A percentile compares a stretch with the other conserved stretches of the same genome.
Conservation (phyloP, 768 basidiomycete species). For the Lenzites betulinus region DNA sequence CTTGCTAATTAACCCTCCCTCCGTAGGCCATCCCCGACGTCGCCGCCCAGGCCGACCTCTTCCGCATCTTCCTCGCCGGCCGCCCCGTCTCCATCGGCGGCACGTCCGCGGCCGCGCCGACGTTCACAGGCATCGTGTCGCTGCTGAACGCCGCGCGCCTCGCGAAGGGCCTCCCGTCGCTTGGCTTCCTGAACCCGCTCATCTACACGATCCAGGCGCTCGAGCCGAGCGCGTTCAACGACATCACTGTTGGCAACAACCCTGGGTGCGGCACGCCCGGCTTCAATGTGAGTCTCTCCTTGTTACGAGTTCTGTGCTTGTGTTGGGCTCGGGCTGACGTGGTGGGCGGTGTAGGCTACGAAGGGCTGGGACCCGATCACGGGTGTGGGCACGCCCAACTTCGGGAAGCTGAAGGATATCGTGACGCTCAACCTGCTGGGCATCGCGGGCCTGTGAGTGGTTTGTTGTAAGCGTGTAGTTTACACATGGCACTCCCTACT, state of each 20-base stretch:
- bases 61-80: conserved; percentile 50
- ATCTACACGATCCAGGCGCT: conserved; percentile 29
- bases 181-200: conserved; percentile 44
- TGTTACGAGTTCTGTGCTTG: background rate
- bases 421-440: conserved; percentile 17
- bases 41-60: conserved; percentile 55
- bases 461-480: background rate
- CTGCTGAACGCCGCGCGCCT: conserved; percentile 48
- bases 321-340: conserved; percentile 15
- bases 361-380: conserved; percentile 41
- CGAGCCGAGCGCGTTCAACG: conserved; percentile 34
- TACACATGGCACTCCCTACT: background rate
- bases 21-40: conserved; percentile 64
- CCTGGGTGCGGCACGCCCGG: conserved; percentile 42
- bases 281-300: conserved; percentile 31
- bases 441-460: conserved; percentile 1
- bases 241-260: conserved; percentile 39
- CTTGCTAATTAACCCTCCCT: background rate
- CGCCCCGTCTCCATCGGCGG: conserved; percentile 47
- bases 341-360: conserved; percentile 27
- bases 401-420: conserved; percentile 32
- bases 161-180: conserved; percentile 30
- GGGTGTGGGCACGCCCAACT: conserved; percentile 38
- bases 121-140: conserved; percentile 64
- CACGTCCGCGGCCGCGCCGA: conserved; percentile 66